These are phyloP conservation scores for Lomentospora prolificans DNA, from an alignment of 2,329 filamentous ascomycete species.

Conservation along the genomic window DNA sequence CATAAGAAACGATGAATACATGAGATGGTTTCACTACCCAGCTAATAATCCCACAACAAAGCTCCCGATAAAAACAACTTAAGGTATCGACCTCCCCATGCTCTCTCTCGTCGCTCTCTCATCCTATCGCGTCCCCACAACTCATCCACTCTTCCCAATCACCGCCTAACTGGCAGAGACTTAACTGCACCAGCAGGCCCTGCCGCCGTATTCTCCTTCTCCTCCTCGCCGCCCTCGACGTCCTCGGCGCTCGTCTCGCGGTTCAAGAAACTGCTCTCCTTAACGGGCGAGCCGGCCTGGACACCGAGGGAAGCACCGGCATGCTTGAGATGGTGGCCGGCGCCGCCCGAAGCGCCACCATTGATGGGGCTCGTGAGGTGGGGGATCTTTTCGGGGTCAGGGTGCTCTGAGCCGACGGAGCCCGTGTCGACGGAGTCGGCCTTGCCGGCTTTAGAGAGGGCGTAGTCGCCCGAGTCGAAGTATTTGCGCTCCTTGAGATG, in stretches of 20 bases:
- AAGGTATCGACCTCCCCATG: too few species aligned
- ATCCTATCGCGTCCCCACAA: constrained; percentile 6
- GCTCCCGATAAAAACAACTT: too few species aligned
- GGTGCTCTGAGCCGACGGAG: constrained; percentile 88
- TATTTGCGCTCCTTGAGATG: constrained; percentile 99
- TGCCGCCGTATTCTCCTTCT: constrained; percentile 10
- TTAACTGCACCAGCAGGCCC: constrained; percentile 2
- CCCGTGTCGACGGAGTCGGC: constrained; percentile 89
- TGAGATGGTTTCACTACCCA: not conserved
- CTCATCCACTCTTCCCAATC: not conserved
- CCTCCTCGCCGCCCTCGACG: constrained; percentile 23
- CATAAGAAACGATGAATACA: not conserved
- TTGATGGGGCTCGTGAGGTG: constrained; percentile 52
- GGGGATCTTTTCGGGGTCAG: constrained; percentile 88
- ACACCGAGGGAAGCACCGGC: constrained; percentile 34
- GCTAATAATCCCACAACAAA: not conserved
- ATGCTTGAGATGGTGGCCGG: constrained; percentile 24
- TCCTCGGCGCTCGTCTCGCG: constrained; percentile 57
- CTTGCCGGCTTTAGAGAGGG: constrained; percentile 94
- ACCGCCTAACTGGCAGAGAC: constrained; percentile 3
- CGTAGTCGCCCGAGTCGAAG: constrained; percentile 94
- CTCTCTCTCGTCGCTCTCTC: too few species aligned
- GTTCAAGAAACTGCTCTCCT: constrained; percentile 82
- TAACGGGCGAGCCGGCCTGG: constrained; percentile 70
- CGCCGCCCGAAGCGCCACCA: constrained; percentile 15